Conservation (phyloP, 176 grass and related monocot species). For the Bolboschoenus planiculmis region DNA sequence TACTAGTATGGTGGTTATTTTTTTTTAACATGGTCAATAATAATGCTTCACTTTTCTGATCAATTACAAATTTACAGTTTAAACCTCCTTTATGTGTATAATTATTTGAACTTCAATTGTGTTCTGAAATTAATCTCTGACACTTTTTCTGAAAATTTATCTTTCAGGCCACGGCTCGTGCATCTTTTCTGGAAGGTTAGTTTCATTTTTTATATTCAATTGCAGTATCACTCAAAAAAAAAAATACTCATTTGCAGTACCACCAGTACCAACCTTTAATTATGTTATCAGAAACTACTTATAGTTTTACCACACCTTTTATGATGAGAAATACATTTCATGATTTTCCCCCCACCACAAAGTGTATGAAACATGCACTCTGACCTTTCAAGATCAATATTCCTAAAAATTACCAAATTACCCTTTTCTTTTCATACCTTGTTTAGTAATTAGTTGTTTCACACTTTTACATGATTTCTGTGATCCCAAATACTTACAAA, state of each 20-base stretch:
- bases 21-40: neutral
- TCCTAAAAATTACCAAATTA: neutral
- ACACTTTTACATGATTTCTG: neutral
- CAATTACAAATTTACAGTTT: neutral
- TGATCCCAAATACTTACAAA: neutral
- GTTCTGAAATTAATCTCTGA: conserved; percentile 7
- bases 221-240: neutral
- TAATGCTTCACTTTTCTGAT: neutral
- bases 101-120: neutral
- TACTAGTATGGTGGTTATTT: neutral
- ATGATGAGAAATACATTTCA: neutral
- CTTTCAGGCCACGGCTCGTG: conserved; percentile 63
- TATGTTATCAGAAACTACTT: neutral
- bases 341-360: neutral
- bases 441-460: too few species aligned
- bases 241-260: neutral
- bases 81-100: neutral
- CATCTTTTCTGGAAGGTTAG: conserved; percentile 78
- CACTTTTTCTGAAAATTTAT: neutral
- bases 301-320: neutral
- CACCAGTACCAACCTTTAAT: neutral
- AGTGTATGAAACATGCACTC: neutral
- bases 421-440: neutral
- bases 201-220: neutral
- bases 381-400: neutral